These are phyloP conservation scores for Penicillium verrucosum DNA, from an alignment of 2,329 filamentous ascomycete species.

Conservation along the genomic window DNA sequence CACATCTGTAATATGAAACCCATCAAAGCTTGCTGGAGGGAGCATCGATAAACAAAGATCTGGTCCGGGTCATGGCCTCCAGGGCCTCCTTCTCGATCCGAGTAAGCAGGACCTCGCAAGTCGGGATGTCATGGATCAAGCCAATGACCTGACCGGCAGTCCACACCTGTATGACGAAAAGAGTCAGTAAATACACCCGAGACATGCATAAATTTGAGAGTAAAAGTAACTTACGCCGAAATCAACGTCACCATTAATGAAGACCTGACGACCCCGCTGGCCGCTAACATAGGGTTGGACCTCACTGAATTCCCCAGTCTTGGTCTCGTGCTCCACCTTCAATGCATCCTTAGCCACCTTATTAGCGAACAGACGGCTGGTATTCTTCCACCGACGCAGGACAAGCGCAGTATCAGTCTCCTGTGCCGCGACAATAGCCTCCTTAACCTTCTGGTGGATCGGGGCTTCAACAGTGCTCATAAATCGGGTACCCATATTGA, in stretches of 20 bases:
- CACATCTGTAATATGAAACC: neutral
- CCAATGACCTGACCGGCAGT: constrained; percentile 95
- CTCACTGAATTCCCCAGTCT: constrained; percentile 82
- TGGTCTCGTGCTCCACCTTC: constrained; percentile 78
- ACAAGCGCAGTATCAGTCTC: constrained; percentile 91
- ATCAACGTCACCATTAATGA: constrained; percentile 85
- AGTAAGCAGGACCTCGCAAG: constrained; percentile 64
- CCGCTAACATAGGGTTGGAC: constrained; percentile 85
- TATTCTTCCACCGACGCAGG: constrained; percentile 89
- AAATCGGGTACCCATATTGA: constrained; percentile 99
- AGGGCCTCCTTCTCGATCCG: constrained; percentile 77
- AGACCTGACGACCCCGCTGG: constrained; percentile 85
- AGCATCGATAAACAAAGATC: constrained; percentile 50
- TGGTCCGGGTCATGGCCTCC: constrained; percentile 60
- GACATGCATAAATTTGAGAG: neutral
- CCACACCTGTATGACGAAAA: constrained; percentile 66
- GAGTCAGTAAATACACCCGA: constrained; percentile 10
- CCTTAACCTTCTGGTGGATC: constrained; percentile 90
- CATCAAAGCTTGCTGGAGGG: constrained; percentile 56
- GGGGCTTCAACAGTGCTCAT: constrained; percentile 95
- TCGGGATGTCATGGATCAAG: constrained; percentile 78
- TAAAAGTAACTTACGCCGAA: constrained; percentile 65
- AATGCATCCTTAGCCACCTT: constrained; percentile 78
- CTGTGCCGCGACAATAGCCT: constrained; percentile 79
- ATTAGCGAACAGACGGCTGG: constrained; percentile 82